Percentiles rank a stretch among this genome's conserved stretches.
Evolutionary conservation across 257 asterid genomes (phyloP).

Genomic region (Cordia subcordata): DNA sequence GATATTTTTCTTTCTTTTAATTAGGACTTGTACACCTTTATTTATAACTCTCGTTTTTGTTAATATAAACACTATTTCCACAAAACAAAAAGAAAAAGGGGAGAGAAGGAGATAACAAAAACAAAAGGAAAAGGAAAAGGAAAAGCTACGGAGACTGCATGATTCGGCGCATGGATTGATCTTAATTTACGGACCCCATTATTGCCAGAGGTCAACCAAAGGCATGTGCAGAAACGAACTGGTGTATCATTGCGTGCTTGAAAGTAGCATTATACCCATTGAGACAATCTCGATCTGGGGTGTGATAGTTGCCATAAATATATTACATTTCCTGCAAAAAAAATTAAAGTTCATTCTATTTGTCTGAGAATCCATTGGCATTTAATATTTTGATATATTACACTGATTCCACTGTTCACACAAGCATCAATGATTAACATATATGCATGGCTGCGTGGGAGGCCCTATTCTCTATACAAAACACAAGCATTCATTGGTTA

Average conservation of each 20-base stretch:
- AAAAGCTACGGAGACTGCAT: background rate
- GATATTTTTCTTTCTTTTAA: too few species aligned
- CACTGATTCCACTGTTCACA: background rate
- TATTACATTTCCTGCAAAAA: conserved; percentile 13
- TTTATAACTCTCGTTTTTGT: too few species aligned
- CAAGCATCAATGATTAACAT: too few species aligned
- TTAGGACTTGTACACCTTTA: too few species aligned
- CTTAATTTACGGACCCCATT: conserved; percentile 1
- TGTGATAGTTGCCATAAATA: background rate
- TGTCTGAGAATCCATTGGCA: conserved; percentile 1
- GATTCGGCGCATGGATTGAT: background rate
- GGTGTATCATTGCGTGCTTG: too few species aligned
- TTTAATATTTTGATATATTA: conserved; percentile 5
- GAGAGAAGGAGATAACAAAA: too few species aligned
- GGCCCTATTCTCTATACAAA: background rate
- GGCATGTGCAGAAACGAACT: conserved; percentile 22
- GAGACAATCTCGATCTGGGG: too few species aligned
- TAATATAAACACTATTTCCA: too few species aligned
- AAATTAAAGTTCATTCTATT: conserved; percentile 18
- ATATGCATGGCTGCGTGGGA: background rate
- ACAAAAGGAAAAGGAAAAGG: too few species aligned
- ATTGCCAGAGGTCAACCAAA: conserved; percentile 21
- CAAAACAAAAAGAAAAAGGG: too few species aligned
- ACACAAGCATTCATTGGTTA: background rate
- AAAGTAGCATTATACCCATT: too few species aligned